Evolutionary conservation across 345 rosid genomes (phyloP), one percentile per base, ranked within the genome.

Genomic region (Firmiana major): DNA sequence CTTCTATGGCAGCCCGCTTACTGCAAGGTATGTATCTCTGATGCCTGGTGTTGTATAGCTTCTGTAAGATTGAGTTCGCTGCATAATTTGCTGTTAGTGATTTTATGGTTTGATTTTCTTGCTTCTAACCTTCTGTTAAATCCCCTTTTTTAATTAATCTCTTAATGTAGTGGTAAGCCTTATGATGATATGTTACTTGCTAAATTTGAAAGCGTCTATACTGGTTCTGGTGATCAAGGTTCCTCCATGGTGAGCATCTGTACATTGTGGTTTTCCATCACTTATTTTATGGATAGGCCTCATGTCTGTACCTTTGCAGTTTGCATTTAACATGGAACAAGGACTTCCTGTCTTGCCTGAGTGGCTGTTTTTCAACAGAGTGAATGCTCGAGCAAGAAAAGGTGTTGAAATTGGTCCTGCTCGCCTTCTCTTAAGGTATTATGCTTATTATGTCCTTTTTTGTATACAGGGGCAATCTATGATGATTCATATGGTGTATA

Each of bases 221-320:
- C 97, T 71, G 98, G 96, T 83, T 91, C 98, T 57, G 95, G 92
- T 63, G 97, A 92, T 54, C 91, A 85, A 64, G 95, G 97, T n/a
- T 92, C 97, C 81, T 90, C 97, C 49, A 88, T 92, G 99, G 98
- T 94, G 75, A 83, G 95, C 45, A 79, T 63, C 55, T 76, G 12
- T 59, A 67, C 69, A 65, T 67, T 66, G 13, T 46, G 21, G 59
- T 66, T 38, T 74, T 78, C 31, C 68, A 55, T 65, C 64, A 36
- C 21, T 71, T 65, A 21, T 62, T 53, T 13, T 9, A 16, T 71
- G 46, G 60, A 65, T 78, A 42, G 24, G 36, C 53, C 71, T 80
- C 75, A 77, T 72, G 48, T 74, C 78, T 68, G 74, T 73, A 13
- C 43, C 70, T 77, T 80, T 79, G 86, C 90, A 97, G 98, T 85